A percentile compares a stretch with the other conserved stretches of the same genome.
Evolutionary conservation across 2,329 filamentous ascomycete species (phyloP).

Genomic region (Arthrobotrys sinensis): DNA sequence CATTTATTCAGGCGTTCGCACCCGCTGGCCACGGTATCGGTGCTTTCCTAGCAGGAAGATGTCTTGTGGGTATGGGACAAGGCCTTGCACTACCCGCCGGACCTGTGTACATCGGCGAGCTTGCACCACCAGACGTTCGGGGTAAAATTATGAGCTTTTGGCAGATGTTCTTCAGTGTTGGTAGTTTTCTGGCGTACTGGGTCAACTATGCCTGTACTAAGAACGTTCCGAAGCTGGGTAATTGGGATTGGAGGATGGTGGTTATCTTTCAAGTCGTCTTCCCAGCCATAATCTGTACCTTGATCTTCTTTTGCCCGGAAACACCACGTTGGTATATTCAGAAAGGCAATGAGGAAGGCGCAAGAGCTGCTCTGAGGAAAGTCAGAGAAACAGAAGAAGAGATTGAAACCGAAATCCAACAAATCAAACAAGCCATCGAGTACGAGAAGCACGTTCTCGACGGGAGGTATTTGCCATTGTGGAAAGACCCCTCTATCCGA

Average conservation of each 20-base stretch:
- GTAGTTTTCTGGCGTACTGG: constrained; percentile 77
- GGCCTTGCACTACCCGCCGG: constrained; percentile 78
- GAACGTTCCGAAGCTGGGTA: constrained; percentile 70
- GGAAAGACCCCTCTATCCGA: constrained; percentile 78
- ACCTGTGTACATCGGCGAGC: constrained; percentile 80
- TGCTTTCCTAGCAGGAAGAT: constrained; percentile 78
- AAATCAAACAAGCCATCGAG: constrained; percentile 78
- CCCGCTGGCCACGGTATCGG: constrained; percentile 74
- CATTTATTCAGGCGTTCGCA: constrained; percentile 77
- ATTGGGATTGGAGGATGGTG: constrained; percentile 82
- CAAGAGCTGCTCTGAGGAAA: constrained; percentile 72
- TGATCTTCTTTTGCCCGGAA: constrained; percentile 78
- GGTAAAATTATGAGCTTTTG: constrained; percentile 79
- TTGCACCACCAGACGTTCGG: constrained; percentile 76
- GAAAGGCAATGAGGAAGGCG: constrained; percentile 74
- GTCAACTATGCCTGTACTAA: constrained; percentile 77
- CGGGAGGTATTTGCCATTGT: constrained; percentile 76
- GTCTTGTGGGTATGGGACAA: constrained; percentile 79
- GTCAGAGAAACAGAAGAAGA: constrained; percentile 78
- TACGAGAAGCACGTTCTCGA: constrained; percentile 79
- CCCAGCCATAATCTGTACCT: constrained; percentile 74
- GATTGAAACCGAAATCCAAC: constrained; percentile 77
- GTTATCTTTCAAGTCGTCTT: constrained; percentile 80
- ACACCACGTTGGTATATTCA: constrained; percentile 79
- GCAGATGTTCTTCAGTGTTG: constrained; percentile 79